Base-by-base conservation (phyloP, 179 eudicot genomes). In the Heliamphora pulchella region DNA sequence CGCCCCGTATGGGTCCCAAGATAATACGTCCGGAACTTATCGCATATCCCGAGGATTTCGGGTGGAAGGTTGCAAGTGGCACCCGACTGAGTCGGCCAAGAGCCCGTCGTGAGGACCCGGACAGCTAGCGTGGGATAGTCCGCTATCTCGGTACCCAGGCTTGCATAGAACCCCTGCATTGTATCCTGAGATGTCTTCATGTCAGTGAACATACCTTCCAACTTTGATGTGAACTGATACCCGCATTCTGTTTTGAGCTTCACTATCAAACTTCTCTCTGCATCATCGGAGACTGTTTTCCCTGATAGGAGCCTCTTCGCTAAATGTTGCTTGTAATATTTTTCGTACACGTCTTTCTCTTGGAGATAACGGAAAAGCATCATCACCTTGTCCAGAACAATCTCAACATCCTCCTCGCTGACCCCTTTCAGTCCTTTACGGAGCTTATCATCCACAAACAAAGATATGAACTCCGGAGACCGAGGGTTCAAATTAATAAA, bases 241-340 rank as follows among this genome's bases (percentile, higher is more conserved):
- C 98, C 98, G 78, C 98, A 93, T 82, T 93, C 98, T 46, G 98
- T 92, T 82, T 92, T 93, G 82, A 94, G 91, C 86, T 94, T 94
- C 61, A 91, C 93, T 57, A 94, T 89, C 82, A 94, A 83, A 84
- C 97, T 92, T 85, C 95, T 91, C 88, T 92, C 98, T 0, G 94
- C 98, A 84, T 94, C 95, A 71, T 92, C 98, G 44, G 98, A 92
- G 31, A 90, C 86, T 0, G 90, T 89, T 86, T 91, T 94, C 18
- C 93, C 92, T 11, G 94, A 92, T 22, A 94, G 81, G 46, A 94
- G 88, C 67, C 98, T 85, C 86, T 94, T 94, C 8, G 98, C 95
- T 82, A 93, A 81, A 81, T 93, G 98, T 73, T 92, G 97, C 72
- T 92, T 93, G 79, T 93, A 93, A 75, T 92, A 94, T 80, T 92